These are phyloP conservation scores for Beauveria rudraprayagi DNA, from an alignment of 2,329 filamentous ascomycete genomes.

Conservation along the genomic window DNA sequence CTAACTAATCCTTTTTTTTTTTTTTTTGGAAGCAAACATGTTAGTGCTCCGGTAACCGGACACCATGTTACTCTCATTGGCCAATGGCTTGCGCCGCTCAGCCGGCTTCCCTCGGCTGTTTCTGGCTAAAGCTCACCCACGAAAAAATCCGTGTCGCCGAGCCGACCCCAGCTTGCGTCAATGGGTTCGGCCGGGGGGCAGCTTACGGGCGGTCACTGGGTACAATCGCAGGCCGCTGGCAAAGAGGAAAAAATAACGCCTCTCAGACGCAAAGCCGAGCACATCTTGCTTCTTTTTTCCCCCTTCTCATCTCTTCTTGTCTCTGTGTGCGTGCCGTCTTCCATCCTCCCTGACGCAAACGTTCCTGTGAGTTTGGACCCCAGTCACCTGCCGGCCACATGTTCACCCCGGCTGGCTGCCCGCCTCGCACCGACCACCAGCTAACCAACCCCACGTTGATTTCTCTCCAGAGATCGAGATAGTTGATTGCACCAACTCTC, in stretches of 20 bases:
- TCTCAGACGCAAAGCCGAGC: not conserved
- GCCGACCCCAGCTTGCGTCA: slow-evolving; percentile 4
- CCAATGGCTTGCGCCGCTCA: slow-evolving; percentile 8
- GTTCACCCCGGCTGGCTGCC: not conserved
- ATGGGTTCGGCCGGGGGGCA: not conserved
- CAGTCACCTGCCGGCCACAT: too few relatives aligned
- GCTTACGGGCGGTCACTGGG: slow-evolving; percentile 5
- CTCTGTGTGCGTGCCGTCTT: not conserved
- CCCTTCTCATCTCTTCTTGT: not conserved
- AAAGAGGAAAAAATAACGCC: slow-evolving; percentile 3
- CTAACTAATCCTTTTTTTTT: too few relatives aligned
- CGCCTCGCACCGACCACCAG: slow-evolving; percentile 8
- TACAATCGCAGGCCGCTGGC: not conserved
- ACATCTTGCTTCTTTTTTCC: not conserved
- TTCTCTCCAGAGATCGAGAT: slow-evolving; percentile 7
- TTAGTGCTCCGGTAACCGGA: not conserved
- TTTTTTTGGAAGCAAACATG: too few relatives aligned
- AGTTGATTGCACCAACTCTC: not conserved
- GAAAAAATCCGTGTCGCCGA: slow-evolving; percentile 11
- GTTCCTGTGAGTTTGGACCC: not conserved
- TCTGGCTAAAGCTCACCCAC: slow-evolving; percentile 5
- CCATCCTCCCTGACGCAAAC: not conserved
- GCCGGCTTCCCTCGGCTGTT: slow-evolving; percentile 13
- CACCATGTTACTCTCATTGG: not conserved
- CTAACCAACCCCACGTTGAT: slow-evolving; percentile 9